A percentile compares a stretch with the other conserved stretches of the same genome.
Conservation (phyloP, 176 grass and related monocot species). For the Cenchrus fungigraminus region DNA sequence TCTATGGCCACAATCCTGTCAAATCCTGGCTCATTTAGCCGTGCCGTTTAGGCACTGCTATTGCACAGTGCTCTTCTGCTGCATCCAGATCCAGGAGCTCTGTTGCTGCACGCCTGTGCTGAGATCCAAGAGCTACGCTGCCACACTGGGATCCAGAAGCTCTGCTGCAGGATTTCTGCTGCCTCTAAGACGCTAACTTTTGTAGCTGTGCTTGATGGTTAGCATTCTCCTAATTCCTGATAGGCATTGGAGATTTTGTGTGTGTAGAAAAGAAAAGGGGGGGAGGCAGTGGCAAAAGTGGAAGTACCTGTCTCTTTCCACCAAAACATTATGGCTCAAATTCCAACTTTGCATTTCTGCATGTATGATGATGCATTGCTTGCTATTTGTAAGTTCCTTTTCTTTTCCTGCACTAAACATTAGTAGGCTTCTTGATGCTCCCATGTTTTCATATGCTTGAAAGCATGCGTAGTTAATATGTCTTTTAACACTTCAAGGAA, state of each 20-base stretch:
- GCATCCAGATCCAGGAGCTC: not conserved
- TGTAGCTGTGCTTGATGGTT: not conserved
- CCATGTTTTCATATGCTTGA: not conserved
- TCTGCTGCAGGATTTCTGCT: not conserved
- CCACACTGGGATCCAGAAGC: no score
- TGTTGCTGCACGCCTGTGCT: not conserved
- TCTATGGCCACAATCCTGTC: not conserved
- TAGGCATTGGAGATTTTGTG: not conserved
- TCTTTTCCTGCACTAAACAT: not conserved
- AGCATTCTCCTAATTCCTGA: not conserved
- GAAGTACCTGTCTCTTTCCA: not conserved
- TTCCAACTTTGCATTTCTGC: not conserved
- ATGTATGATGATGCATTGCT: not conserved
- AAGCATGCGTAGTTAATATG: not conserved
- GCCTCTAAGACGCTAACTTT: not conserved
- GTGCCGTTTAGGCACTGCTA: not conserved
- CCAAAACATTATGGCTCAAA: not conserved
- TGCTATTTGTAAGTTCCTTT: conserved; percentile 1
- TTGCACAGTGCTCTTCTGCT: not conserved
- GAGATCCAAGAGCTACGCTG: not conserved
- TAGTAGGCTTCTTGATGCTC: not conserved
- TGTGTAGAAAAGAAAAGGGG: not conserved
- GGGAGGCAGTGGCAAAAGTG: not conserved
- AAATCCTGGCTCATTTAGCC: not conserved
- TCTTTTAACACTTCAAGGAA: not conserved